phyloP scores from a whole-genome alignment of 2,329 filamentous ascomycete genomes.

The Phialophora chinensis region DNA sequence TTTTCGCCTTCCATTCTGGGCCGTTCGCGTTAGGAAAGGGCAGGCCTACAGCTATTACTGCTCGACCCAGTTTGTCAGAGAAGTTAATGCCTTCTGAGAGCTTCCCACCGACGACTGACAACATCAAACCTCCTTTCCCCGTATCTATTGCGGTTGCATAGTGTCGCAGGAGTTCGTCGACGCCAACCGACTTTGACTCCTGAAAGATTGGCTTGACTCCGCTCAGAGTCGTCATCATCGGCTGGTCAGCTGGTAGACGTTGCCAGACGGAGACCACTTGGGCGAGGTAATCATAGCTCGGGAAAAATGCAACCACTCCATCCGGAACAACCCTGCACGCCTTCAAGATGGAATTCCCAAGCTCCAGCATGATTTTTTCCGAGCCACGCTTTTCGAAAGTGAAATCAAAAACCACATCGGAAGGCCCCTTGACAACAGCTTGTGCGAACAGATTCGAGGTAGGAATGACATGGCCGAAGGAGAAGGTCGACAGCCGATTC shows the following conservation, averaged over 20 bases:
- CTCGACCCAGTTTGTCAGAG: conserved; percentile 84
- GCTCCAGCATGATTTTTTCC: conserved; percentile 71
- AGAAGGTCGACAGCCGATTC: conserved; percentile 75
- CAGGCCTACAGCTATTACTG: conserved; percentile 87
- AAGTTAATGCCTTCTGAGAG: conserved; percentile 99
- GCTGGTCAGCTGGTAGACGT: conserved; percentile 40
- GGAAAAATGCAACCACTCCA: conserved; percentile 92
- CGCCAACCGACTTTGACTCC: conserved; percentile 54
- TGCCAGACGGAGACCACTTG: conserved; percentile 72
- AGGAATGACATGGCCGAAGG: conserved; percentile 94
- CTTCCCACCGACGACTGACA: conserved; percentile 92
- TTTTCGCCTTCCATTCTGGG: conserved; percentile 90
- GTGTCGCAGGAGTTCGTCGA: conserved; percentile 72
- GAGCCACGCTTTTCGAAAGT: conserved; percentile 79
- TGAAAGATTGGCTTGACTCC: conserved; percentile 67
- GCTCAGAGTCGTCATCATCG: conserved; percentile 31
- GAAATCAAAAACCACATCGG: conserved; percentile 74
- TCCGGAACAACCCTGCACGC: conserved; percentile 79
- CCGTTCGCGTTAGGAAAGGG: conserved; percentile 91
- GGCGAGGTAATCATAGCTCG: conserved; percentile 89
- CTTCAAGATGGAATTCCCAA: conserved; percentile 75
- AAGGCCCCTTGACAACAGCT: conserved; percentile 63
- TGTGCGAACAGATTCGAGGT: conserved; percentile 78
- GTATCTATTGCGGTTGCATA: conserved; percentile 73
- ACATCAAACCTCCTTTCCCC: conserved; percentile 73